Evolutionary conservation across 495 filamentous ascomycete species (phyloP).

Genomic region (Aspergillus panamensis): DNA sequence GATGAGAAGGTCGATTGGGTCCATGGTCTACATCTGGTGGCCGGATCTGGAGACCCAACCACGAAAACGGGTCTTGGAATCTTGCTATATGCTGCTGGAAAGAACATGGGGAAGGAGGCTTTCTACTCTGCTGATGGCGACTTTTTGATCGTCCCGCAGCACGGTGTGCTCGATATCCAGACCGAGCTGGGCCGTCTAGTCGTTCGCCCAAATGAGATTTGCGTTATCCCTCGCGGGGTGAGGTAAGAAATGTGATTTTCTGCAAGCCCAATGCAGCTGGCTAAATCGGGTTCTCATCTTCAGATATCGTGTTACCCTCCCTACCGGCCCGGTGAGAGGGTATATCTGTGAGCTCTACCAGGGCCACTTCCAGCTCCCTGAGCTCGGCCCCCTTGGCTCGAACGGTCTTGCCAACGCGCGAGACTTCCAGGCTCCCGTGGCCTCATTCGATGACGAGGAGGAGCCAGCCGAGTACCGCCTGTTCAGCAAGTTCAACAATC

Average conservation of each 20-base stretch:
- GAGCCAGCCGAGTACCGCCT: constrained; percentile 51
- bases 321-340: constrained; percentile 64
- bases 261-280: background rate
- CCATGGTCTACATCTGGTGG: constrained; percentile 70
- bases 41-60: constrained; percentile 78
- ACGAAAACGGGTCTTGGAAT: constrained; percentile 79
- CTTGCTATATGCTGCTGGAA: constrained; percentile 76
- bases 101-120: constrained; percentile 71
- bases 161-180: constrained; percentile 79
- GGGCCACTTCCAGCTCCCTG: constrained; percentile 79
- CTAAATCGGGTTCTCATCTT: background rate
- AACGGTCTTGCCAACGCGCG: constrained; percentile 84
- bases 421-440: constrained; percentile 84
- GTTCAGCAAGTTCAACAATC: constrained; percentile 74
- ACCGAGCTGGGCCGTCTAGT: constrained; percentile 80
- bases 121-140: constrained; percentile 94
- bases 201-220: constrained; percentile 86
- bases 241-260: background rate
- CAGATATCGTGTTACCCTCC: constrained; percentile 69
- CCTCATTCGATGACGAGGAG: constrained; percentile 64
- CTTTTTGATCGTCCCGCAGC: constrained; percentile 79
- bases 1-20: constrained; percentile 75
- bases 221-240: constrained; percentile 80
- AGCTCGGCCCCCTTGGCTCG: constrained; percentile 84
- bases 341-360: constrained; percentile 88